Base-by-base conservation (phyloP, 1,284 basidiomycete genomes). In the Meira miltonrushii region DNA sequence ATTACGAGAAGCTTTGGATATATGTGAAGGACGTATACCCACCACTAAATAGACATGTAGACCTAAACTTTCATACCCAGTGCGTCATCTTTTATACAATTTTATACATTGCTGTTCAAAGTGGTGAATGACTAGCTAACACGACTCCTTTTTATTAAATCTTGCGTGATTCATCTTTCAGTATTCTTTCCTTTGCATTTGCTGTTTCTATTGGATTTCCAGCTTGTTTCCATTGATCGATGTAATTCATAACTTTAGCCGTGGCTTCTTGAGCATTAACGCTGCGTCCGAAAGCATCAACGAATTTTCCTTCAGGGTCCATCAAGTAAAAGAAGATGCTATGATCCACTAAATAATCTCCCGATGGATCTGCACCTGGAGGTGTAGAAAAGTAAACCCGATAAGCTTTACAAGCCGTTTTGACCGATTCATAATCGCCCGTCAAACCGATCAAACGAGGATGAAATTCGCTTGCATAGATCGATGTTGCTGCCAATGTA, bases 321-420 rank as follows among this genome's bases (percentile, higher is more conserved):
- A 99, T 96, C 39, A 99, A 84, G 80, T 99, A 99, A 77, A 98
- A 91, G 79, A 93, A 97, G 78, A 96, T 96, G 54, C 88, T 80
- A 65, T 64, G 68, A 47, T 75, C 71, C 37, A 98, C 94, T 54
- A 99, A 85, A 79, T 98, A 99, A 81, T 99, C 94, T 50, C 84
- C 83, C 3, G 79, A 85, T 0, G 93, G 86, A 60, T 83, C 81
- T 1, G 83, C 82, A 71, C 89, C 82, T 2, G 92, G 92, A 2
- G 94, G 95, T 5, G 94, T 97, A 17, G 90, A 66, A 37, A 99
- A 99, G 81, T 99, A 99, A 39, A 98, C 94, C 37, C 95, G 87
- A 59, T 94, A 99, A 39, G 87, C 86, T 80, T 93, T 95, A 84
- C 94, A 97, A 12, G 88, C 85, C 41, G 86, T 83, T 79, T 96